phyloP scores from a whole-genome alignment of 2,329 filamentous ascomycete genomes.

The Pseudohalonectria lignicola region DNA sequence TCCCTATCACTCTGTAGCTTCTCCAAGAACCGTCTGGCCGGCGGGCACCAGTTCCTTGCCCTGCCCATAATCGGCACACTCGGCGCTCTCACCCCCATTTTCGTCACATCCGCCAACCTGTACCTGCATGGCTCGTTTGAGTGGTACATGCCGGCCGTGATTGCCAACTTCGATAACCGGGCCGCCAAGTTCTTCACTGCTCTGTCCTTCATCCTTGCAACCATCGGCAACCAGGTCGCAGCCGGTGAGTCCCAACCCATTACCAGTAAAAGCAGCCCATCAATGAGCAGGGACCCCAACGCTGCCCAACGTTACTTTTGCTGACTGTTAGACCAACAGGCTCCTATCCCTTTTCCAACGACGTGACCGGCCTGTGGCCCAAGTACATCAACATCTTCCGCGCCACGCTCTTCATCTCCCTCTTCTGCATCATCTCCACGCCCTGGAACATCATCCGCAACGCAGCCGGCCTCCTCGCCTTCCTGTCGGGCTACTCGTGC shows the following conservation, averaged over 20 bases:
- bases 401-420: slow-evolving; percentile 5
- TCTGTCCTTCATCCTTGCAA: not conserved
- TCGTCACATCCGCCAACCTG: not conserved
- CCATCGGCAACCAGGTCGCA: not conserved
- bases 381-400: not conserved
- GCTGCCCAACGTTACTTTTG: no score
- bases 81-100: not conserved
- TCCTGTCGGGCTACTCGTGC: not conserved
- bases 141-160: not conserved
- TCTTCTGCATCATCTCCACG: slow-evolving; percentile 10
- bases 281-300: no score
- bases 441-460: not conserved
- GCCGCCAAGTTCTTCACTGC: not conserved
- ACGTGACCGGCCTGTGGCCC: not conserved
- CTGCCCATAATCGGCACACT: not conserved
- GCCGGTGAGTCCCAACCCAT: no score
- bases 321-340: no score
- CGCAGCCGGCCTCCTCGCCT: not conserved
- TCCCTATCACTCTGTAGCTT: not conserved
- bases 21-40: not conserved
- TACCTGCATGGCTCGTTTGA: not conserved
- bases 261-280: no score
- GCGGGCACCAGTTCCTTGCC: not conserved
- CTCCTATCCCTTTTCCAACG: not conserved
- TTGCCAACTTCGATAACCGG: not conserved